Conservation (phyloP, 257 asterid species). For the Leptodermis oblonga region DNA sequence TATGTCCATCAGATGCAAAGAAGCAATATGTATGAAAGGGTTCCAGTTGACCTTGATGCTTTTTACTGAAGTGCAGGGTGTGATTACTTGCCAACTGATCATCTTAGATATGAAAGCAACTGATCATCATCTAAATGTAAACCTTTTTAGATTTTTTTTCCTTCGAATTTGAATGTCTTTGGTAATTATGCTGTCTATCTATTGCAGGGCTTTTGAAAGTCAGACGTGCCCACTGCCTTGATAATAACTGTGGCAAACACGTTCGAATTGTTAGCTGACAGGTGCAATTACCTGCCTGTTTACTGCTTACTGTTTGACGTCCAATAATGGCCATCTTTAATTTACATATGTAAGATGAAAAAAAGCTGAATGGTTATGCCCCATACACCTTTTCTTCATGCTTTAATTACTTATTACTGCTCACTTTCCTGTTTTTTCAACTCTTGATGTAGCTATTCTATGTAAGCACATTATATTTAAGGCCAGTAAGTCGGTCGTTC, state of each 20-base stretch:
- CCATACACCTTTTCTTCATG: not conserved
- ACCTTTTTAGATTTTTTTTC: not conserved
- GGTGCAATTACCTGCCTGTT: not conserved
- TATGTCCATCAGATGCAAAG: not conserved
- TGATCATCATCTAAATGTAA: not conserved
- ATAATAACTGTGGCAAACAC: not conserved
- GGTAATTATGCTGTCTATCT: not conserved
- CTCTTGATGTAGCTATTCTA: not conserved
- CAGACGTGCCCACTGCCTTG: not conserved
- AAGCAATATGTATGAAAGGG: not conserved
- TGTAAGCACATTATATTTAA: not conserved
- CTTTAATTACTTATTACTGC: not conserved
- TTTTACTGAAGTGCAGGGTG: not conserved
- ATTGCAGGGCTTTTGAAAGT: constrained; percentile 8
- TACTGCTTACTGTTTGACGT: not conserved
- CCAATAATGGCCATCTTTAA: not conserved
- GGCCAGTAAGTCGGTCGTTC: not conserved
- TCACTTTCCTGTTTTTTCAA: not conserved
- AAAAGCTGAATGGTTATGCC: not conserved
- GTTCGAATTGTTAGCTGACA: not conserved
- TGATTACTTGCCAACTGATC: not conserved
- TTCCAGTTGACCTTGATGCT: not conserved
- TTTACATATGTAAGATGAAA: not conserved
- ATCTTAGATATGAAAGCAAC: not conserved
- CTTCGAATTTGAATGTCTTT: not conserved